A percentile compares a stretch with the other conserved stretches of the same genome.
phyloP scores from a whole-genome alignment of 208 protist genomes.

The Acanthamoeba rhysodes region DNA sequence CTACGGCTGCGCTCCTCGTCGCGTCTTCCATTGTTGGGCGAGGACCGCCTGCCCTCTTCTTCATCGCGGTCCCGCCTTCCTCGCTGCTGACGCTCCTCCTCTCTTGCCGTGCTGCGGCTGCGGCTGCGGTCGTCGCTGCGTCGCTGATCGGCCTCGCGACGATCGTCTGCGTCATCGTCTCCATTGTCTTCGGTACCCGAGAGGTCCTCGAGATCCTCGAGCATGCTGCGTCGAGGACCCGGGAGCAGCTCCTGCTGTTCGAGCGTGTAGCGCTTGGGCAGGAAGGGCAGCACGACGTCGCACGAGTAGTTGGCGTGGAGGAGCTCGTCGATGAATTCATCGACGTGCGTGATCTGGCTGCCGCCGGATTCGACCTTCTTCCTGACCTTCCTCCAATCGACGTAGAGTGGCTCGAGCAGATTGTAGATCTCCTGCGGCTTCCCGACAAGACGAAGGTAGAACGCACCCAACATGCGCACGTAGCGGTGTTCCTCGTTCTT shows the following conservation, averaged over 20 bases:
- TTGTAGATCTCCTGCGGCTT: constrained; percentile 90
- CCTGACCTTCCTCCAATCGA: constrained; percentile 92
- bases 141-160: background rate
- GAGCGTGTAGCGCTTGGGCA: constrained; percentile 82
- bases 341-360: constrained; percentile 88
- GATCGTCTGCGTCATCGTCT: constrained; percentile 30
- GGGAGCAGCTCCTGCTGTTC: constrained; percentile 76
- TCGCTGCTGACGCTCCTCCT: background rate
- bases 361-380: constrained; percentile 63
- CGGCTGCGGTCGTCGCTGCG: background rate
- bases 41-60: background rate
- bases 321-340: constrained; percentile 92
- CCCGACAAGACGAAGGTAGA: constrained; percentile 93
- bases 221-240: constrained; percentile 75
- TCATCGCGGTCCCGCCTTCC: background rate
- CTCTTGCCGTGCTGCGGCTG: background rate
- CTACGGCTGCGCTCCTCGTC: background rate
- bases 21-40: background rate
- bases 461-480: constrained; percentile 91
- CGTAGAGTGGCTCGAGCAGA: constrained; percentile 93
- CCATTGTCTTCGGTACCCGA: constrained; percentile 10
- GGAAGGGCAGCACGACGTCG: constrained; percentile 90
- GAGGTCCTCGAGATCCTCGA: constrained; percentile 78
- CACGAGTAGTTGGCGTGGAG: constrained; percentile 87
- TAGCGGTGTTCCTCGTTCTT: constrained; percentile 93